Evolutionary conservation across 2,329 filamentous ascomycete species (phyloP), one percentile per base, ranked within the genome.

Genomic region (Phaeosphaeriaceae sp.): DNA sequence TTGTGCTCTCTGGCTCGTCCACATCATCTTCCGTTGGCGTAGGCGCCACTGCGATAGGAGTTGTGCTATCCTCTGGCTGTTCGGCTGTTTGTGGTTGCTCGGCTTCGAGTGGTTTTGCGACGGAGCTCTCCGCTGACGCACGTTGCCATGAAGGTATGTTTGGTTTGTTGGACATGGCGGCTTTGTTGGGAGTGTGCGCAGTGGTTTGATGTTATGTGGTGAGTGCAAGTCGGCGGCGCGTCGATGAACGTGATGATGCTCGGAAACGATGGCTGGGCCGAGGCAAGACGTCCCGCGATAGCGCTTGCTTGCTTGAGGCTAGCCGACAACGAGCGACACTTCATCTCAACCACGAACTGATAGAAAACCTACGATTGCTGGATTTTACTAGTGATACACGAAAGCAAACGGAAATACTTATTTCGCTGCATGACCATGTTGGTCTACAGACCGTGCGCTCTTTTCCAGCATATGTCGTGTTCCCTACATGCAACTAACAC

Each of bases 141-240:
- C 69, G 73, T 58, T 78, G 76, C 76, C 76, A 78, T 46, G 69
- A 67, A n/a, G 76, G 76, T 57, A 76, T 74, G 11, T 54, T 57
- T 31, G 68, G 64, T 48, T 72, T 72, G 1, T 53, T 51, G 11
- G 65, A 64, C 68, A 70, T 70, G 17, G 41, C 21, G 31, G 22
- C 3, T 31, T 31, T 44, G 21, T 45, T 31, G 20, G 36, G 15
- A 24, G 47, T 24, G 15, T 19, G 3, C 9, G 25, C n/a, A 41
- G 19, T 46, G 33, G 45, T 22, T 22, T 20, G 36, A 36, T 20
- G 9, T 17, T 13, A 27, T 27, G 44, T 5, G 24, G 13, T 49
- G 51, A 46, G 15, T 4, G 25, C 33, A 6, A 17, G 25, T 33
- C 36, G 41, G 27, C 11, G 46, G 22, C 19, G 46, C 13, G 20